phyloP scores from a whole-genome alignment of 1,284 basidiomycete genomes.

The Xerocomus nothofagi region DNA sequence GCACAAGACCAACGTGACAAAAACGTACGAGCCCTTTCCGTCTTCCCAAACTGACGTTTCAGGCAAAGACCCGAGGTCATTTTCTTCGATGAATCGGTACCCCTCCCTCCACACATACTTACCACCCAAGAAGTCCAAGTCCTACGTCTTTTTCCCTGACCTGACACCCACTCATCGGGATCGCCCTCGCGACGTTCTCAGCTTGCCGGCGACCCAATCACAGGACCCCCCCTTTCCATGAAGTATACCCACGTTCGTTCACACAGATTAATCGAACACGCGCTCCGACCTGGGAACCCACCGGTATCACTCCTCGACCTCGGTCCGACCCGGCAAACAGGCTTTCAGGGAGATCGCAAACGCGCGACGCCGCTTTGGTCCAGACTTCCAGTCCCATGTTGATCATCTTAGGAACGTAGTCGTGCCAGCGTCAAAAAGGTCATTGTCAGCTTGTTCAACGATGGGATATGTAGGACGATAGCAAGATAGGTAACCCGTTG shows the following conservation, averaged over 20 bases:
- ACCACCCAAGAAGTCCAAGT: too few species aligned
- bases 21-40: slow-evolving; percentile 41
- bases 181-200: slow-evolving; percentile 89
- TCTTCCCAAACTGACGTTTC: slow-evolving; percentile 2
- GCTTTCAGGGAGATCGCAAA: slow-evolving; percentile 63
- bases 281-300: slow-evolving; percentile 71
- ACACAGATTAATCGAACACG: slow-evolving; percentile 74
- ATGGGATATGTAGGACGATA: slow-evolving; percentile 30
- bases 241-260: neutral
- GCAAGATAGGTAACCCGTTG: slow-evolving; percentile 7
- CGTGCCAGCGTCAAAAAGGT: slow-evolving; percentile 20
- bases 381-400: neutral
- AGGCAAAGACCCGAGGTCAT: slow-evolving; percentile 84
- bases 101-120: too few species aligned
- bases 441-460: slow-evolving; percentile 24
- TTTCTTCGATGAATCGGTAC: slow-evolving; percentile 88
- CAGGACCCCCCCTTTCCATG: neutral
- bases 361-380: too few species aligned
- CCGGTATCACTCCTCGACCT: slow-evolving; percentile 81
- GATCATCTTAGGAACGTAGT: slow-evolving; percentile 22
- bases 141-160: too few species aligned
- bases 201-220: slow-evolving; percentile 65
- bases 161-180: slow-evolving; percentile 86
- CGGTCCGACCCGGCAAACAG: slow-evolving; percentile 85
- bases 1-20: slow-evolving; percentile 52